phyloP scores from a whole-genome alignment of 257 asterid species.

The Thymus mandschuricus region DNA sequence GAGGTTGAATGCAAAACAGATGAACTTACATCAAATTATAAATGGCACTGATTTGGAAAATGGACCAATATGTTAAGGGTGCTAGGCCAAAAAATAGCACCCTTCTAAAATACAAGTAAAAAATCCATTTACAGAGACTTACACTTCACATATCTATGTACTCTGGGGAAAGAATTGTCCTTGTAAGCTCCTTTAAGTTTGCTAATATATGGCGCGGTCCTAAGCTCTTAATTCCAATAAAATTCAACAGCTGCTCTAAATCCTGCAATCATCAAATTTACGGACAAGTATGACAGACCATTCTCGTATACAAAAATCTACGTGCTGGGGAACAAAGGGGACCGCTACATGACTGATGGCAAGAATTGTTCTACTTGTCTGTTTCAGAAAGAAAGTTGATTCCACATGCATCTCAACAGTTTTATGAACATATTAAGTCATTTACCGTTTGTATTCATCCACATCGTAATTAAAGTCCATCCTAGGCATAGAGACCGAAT shows the following conservation, averaged over 20 bases:
- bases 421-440: too few species aligned
- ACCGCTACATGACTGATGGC: not conserved
- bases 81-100: constrained; percentile 58
- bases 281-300: not conserved
- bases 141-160: constrained; percentile 65
- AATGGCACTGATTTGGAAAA: constrained; percentile 38
- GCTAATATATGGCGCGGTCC: constrained; percentile 91
- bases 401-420: not conserved
- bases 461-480: constrained; percentile 4
- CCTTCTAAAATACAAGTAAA: constrained; percentile 45
- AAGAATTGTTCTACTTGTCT: not conserved
- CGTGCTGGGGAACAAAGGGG: not conserved
- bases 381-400: constrained; percentile 4
- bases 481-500: not conserved
- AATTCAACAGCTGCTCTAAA: constrained; percentile 89
- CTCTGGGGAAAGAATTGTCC: constrained; percentile 72
- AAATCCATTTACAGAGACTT: constrained; percentile 59
- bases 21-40: constrained; percentile 26
- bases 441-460: not conserved
- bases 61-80: constrained; percentile 40
- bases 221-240: constrained; percentile 83
- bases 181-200: constrained; percentile 79
- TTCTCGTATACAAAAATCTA: not conserved
- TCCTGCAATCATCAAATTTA: constrained; percentile 53
- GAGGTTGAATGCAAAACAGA: constrained; percentile 19